Evolutionary conservation across 2,329 filamentous ascomycete species (phyloP).

Genomic region (Neonectria neomacrospora): DNA sequence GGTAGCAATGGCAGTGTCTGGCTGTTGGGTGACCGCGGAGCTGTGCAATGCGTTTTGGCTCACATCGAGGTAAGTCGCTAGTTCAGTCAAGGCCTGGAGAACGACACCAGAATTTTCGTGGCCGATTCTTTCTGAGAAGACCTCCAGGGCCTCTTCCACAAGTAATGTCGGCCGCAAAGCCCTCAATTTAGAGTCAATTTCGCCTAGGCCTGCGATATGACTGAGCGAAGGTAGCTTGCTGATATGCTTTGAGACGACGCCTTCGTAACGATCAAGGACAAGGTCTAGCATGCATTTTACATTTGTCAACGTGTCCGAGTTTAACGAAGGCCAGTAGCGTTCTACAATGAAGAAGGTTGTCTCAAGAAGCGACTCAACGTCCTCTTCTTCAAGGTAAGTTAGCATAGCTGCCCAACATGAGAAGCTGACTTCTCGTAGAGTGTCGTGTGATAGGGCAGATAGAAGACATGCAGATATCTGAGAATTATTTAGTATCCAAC

Average conservation of each 20-base stretch:
- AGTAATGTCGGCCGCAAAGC: conserved; percentile 65
- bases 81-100: conserved; percentile 80
- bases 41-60: conserved; percentile 84
- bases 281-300: conserved; percentile 72
- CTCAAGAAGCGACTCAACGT: conserved; percentile 83
- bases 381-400: conserved; percentile 77
- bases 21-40: conserved; percentile 84
- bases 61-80: conserved; percentile 75
- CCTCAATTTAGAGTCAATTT: conserved; percentile 73
- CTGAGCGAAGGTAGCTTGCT: conserved; percentile 82
- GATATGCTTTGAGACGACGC: conserved; percentile 73
- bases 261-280: conserved; percentile 71
- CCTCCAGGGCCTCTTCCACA: conserved; percentile 70
- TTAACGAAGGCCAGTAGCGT: conserved; percentile 79
- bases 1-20: conserved; percentile 76
- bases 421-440: conserved; percentile 83
- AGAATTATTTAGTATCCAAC: conserved; percentile 9
- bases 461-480: conserved; percentile 93
- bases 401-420: conserved; percentile 87
- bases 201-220: conserved; percentile 74
- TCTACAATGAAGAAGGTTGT: conserved; percentile 90
- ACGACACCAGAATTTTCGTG: conserved; percentile 92
- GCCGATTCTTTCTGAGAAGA: conserved; percentile 78
- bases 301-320: conserved; percentile 66
- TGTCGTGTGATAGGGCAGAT: conserved; percentile 79